Base-by-base conservation (phyloP, 1,139 yeast species). In the Sugiyamaella castrensis region DNA sequence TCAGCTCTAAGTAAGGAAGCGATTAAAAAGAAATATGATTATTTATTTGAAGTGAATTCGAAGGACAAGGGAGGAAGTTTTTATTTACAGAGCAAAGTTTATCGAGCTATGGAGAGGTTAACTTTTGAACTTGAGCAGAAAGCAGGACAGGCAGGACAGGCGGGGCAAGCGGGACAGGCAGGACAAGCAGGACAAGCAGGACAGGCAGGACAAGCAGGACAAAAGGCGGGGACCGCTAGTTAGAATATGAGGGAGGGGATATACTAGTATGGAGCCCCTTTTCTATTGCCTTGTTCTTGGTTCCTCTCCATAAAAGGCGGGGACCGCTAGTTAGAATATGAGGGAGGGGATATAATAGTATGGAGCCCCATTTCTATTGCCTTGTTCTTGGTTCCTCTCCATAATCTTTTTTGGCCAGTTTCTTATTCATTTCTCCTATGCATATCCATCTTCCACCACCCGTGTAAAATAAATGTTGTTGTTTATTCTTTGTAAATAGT, bases 61-160 rank as follows among this genome's bases (percentile, higher is more conserved):
- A 88, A 88, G 67, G 97, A 89, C 52, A 88, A 91, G 69, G 96
- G 96, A 12, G 96, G 95, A 45, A 85, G 95, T 39, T 91, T 92
- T 66, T 92, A 91, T 64, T 68, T 92, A 46, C 98, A 92, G 67
- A 83, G 94, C 51, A 92, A 92, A 71, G 92, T 92, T 33, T 89
- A 81, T 67, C 80, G 96, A 66, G 88, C 92, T n/a, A 77, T 80
- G 71, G 87, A 82, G 62, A 69, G 87, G 51, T 64, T 82, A 49
- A 77, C 78, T 57, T 71, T 72, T 57, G 87, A 82, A 58, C 52
- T 76, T 19, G 70, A 73, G 30, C 53, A 55, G 35, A 51, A 47
- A 12, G 46, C 53, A 1, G 47, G 47, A 7, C 9, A 31, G 31
- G 48, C 46, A 26, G 40, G 50, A 26, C 40, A 48, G 31, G 44